A percentile compares a stretch with the other conserved stretches of the same genome.
Conservation (phyloP, 306 rosid species). For the Lathyrus oleraceus region DNA sequence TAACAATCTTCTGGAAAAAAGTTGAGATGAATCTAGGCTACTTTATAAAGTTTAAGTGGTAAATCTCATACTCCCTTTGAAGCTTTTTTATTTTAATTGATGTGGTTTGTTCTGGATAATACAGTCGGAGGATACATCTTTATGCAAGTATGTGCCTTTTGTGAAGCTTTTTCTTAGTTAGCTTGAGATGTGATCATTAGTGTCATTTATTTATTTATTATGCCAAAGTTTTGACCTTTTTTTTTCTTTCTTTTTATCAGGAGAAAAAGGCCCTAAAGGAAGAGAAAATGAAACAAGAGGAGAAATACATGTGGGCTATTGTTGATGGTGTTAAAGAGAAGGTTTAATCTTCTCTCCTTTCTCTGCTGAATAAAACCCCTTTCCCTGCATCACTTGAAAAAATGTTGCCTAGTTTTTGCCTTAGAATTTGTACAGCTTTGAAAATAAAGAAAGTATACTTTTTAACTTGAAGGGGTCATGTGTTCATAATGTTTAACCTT, state of each 20-base stretch:
- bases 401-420: neutral
- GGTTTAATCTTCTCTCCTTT: constrained; percentile 47
- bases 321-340: constrained; percentile 95
- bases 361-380: neutral
- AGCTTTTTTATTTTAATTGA: neutral
- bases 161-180: constrained; percentile 22
- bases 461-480: neutral
- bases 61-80: constrained; percentile 4
- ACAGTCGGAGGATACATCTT: neutral
- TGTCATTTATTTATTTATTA: constrained; percentile 10
- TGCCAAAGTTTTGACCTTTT: neutral
- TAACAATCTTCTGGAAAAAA: neutral
- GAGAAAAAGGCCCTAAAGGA: constrained; percentile 90
- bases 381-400: neutral
- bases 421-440: constrained; percentile 11
- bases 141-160: constrained; percentile 11
- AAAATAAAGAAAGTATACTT: neutral
- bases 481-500: constrained; percentile 15
- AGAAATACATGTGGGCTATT: constrained; percentile 93
- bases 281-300: constrained; percentile 88
- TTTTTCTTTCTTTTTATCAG: constrained; percentile 46
- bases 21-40: constrained; percentile 5
- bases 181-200: constrained; percentile 21
- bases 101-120: neutral
- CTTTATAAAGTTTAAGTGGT: neutral